Base-by-base conservation (phyloP, 345 rosid species). In the Linum usitatissimum region DNA sequence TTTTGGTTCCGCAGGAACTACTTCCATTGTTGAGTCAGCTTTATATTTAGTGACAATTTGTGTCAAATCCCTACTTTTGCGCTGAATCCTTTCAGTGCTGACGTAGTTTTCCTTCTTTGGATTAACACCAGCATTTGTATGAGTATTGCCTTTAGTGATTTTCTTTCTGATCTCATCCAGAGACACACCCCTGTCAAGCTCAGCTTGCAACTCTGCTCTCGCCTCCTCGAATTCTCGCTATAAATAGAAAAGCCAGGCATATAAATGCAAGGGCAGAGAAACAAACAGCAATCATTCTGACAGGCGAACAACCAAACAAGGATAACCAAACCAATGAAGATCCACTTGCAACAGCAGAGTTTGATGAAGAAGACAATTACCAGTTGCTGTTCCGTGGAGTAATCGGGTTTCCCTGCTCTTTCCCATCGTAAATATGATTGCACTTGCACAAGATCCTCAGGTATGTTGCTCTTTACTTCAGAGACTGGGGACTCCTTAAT, bases 351-450 rank as follows among this genome's bases (percentile, higher is more conserved):
- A 34, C 38, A 34, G 8, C 8, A 23, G 38, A 34, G 38, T 34
- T 34, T 34, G 38, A 34, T 34, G 8, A 34, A 34, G 38, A 18
- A 55, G 36, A 55, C 72, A 77, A 55, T 75, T 75, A 83, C 85
- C 75, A 71, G 72, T 64, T 83, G 77, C 68, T 80, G 55, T 57
- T 84, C 86, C 21, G 75, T 70, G 31, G 94, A 75, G 75, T 76
- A 86, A 71, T 58, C 74, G 23, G 87, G 94, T 73, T 82, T 86
- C 64, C 94, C 90, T 40, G 90, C 86, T 71, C 75, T 86, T 70
- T 86, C 94, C 94, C 94, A 86, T 53, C 87, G 74, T 71, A 86
- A 58, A 64, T 75, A 86, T 58, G 94, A 64, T 75, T 86, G 94
- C 59, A 79, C 55, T 69, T 81, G 90, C 34, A 75, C 81, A 56